Conservation (phyloP, 257 asterid species). For the Coffea canephora region DNA sequence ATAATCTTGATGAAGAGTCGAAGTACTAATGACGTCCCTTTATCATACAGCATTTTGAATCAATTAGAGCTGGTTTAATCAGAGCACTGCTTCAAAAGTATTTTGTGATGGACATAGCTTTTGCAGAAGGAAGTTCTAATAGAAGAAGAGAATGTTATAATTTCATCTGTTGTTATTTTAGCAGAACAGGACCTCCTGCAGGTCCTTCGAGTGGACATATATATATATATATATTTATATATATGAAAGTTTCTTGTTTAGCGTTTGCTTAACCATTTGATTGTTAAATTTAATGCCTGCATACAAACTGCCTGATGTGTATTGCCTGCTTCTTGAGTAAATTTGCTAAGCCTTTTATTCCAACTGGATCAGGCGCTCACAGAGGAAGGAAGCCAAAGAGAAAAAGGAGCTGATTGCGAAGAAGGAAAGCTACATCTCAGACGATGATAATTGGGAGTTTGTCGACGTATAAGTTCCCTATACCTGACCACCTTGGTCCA, state of each 20-base stretch:
- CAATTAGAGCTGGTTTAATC: too few species aligned
- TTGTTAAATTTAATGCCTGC: not conserved
- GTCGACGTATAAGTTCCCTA: conserved; percentile 42
- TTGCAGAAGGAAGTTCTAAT: too few species aligned
- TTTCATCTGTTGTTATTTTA: not conserved
- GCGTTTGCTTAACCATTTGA: too few species aligned
- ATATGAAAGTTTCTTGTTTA: not conserved
- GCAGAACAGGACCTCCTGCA: not conserved
- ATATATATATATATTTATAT: too few species aligned
- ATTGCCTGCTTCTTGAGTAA: not conserved
- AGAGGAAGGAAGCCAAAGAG: conserved; percentile 23
- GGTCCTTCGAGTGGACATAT: not conserved
- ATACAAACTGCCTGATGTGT: too few species aligned
- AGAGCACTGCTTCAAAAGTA: too few species aligned
- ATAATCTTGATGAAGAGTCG: too few species aligned
- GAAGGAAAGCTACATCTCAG: conserved; percentile 31
- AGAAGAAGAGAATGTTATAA: not conserved
- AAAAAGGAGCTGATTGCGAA: conserved; percentile 20
- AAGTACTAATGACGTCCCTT: too few species aligned
- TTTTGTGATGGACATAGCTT: too few species aligned
- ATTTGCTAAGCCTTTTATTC: not conserved
- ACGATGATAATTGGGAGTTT: conserved; percentile 61
- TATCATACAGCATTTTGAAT: too few species aligned
- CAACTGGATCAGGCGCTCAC: conserved; percentile 33
- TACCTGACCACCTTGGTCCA: conserved; percentile 22